Conservation (phyloP, 2,329 filamentous ascomycete genomes). For the Monosporascus sp. region DNA sequence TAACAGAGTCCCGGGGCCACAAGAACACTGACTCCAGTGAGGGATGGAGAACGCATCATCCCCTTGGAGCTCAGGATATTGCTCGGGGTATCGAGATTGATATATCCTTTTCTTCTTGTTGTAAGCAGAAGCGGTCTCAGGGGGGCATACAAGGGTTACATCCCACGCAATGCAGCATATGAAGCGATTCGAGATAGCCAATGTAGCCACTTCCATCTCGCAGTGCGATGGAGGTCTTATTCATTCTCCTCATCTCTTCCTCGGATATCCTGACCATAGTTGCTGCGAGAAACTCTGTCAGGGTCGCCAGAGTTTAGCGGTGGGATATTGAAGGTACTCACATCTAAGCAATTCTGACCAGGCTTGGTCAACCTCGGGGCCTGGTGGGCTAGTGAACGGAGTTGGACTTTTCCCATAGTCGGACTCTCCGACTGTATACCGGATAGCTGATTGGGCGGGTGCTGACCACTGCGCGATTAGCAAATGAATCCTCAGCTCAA, state of each 20-base stretch:
- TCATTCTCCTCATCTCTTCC: conserved; percentile 3
- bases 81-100: conserved; percentile 1
- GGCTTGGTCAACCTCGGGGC: too few relatives aligned
- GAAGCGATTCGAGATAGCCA: conserved; percentile 2
- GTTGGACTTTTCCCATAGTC: too few relatives aligned
- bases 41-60: neutral
- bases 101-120: conserved; percentile 2
- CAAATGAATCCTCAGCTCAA: too few relatives aligned
- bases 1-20: neutral
- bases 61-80: neutral
- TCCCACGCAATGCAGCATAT: conserved; percentile 4
- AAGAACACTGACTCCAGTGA: neutral
- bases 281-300: too few relatives aligned
- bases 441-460: too few relatives aligned
- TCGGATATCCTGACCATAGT: neutral
- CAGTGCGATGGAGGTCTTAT: conserved; percentile 1
- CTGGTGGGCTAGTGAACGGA: too few relatives aligned
- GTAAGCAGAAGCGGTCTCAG: neutral
- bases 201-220: conserved; percentile 2
- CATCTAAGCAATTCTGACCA: too few relatives aligned
- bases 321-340: too few relatives aligned
- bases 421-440: too few relatives aligned
- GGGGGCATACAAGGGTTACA: neutral
- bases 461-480: too few relatives aligned
- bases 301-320: too few relatives aligned